Evolutionary conservation across 2,329 filamentous ascomycete species (phyloP), one percentile per base, ranked within the genome.

Genomic region (Colletotrichum sojae): DNA sequence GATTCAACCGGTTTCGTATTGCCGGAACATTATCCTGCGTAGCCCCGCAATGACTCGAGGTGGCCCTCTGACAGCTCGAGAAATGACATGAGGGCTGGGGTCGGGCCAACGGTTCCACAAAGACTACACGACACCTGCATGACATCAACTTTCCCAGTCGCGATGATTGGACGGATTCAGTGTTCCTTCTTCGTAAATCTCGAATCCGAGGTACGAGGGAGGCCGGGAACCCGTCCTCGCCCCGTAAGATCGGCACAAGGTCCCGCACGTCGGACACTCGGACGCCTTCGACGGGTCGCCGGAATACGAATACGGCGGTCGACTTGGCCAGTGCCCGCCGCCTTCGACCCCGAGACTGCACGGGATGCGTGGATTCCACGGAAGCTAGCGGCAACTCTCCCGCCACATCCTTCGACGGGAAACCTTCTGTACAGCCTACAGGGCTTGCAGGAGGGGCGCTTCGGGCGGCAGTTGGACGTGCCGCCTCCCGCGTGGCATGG

Each of bases 261-360:
- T 25, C 55, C 48, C 25, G 51, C 55, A 22, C 27, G 9, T 48
- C 48, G 63, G 63, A 13, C 46, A 46, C 18, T 60, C 39, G 55
- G 63, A 40, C 13, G 36, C 36, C 55, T 49, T 51, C 40, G 49
- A 18, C 62, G 36, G 45, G 22, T 54, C 25, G 45, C 63, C 61
- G 48, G 53, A 25, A 65, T 60, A 65, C 63, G 63, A 65, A 60
- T 53, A 60, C 55, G 55, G 36, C 36, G 20, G n/a, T 40, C n/a
- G 18, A 46, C 18, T n/a, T 59, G 9, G 31, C 6, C 31, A 36
- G 31, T 36, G 31, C 31, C 6, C 31, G 57, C 57, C 57, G 48
- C 22, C 22, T 46, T 27, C 25, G 40, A 10, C 25, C 18, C 43
- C 40, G 16, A 20, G 10, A 6, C 5, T 6, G 18, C 45, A 46